Conservation (phyloP, 108 stramenopile species). For the Nitzschia sp. region DNA sequence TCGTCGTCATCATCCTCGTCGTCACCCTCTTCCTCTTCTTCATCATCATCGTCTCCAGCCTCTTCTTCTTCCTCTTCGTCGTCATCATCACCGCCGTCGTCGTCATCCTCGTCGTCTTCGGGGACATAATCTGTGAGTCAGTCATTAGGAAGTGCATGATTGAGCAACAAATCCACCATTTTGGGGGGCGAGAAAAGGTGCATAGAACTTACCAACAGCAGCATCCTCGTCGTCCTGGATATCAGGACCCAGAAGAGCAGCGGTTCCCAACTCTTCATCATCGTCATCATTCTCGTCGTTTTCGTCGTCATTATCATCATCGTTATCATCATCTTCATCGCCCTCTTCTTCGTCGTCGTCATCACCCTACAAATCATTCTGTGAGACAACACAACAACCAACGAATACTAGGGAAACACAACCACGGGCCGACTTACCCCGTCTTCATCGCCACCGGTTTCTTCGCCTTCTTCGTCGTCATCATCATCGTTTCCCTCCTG, state of each 20-base stretch:
- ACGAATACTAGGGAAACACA: no score
- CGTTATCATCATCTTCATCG: constrained; percentile 1
- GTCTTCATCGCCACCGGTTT: constrained; percentile 6
- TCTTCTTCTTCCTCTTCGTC: constrained; percentile 23
- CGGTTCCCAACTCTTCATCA: constrained; percentile 19
- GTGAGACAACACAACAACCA: no score
- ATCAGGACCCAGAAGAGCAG: constrained; percentile 14
- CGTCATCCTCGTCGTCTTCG: constrained; percentile 19
- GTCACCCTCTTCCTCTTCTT: constrained; percentile 12
- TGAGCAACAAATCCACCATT: background rate
- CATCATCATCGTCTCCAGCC: constrained; percentile 15
- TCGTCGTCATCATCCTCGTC: constrained; percentile 19
- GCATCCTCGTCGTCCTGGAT: constrained; percentile 28
- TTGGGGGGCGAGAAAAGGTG: background rate
- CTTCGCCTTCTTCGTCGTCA: constrained; percentile 11
- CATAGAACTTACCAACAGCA: constrained; percentile 2
- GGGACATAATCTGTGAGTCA: constrained; percentile 21
- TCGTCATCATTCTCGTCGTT: constrained; percentile 14
- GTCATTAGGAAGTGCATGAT: background rate
- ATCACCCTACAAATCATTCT: background rate
- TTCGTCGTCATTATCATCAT: background rate
- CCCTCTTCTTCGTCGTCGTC: constrained; percentile 11
- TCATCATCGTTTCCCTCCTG: constrained; percentile 23
- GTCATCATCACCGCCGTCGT: constrained; percentile 22
- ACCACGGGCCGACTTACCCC: background rate